These are phyloP conservation scores for Cephalotrichum gorgonifer DNA, from an alignment of 2,329 filamentous ascomycete genomes.

Conservation along the genomic window DNA sequence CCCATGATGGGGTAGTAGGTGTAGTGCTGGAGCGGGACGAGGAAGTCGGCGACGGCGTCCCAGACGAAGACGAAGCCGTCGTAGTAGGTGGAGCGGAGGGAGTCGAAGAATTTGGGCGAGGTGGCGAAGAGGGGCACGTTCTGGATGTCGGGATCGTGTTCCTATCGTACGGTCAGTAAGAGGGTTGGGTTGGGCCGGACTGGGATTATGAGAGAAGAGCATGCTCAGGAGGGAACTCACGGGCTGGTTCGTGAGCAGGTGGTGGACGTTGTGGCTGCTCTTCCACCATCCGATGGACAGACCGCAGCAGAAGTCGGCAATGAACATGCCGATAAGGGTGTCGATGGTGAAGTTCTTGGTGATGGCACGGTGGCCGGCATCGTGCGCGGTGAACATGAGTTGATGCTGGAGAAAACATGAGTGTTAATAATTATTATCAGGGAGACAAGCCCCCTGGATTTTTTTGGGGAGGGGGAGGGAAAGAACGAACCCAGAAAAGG, in stretches of 20 bases:
- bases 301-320: constrained; percentile 56
- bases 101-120: constrained; percentile 53
- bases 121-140: constrained; percentile 62
- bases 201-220: neutral
- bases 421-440: neutral
- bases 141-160: constrained; percentile 51
- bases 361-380: constrained; percentile 54
- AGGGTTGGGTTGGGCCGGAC: neutral
- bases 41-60: constrained; percentile 47
- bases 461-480: too few relatives aligned
- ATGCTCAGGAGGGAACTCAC: constrained; percentile 16
- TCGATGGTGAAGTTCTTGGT: constrained; percentile 48
- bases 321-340: constrained; percentile 50
- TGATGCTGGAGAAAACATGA: constrained; percentile 38
- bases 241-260: constrained; percentile 54
- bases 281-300: constrained; percentile 63
- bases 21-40: constrained; percentile 52
- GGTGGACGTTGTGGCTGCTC: constrained; percentile 58
- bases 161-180: constrained; percentile 18
- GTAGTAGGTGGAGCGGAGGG: constrained; percentile 55
- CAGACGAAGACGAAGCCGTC: constrained; percentile 50
- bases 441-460: too few relatives aligned
- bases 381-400: constrained; percentile 59
- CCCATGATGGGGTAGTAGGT: constrained; percentile 60
- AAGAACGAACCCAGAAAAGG: constrained; percentile 42